These are phyloP conservation scores for Oryza officinalis DNA, from an alignment of 176 grass and related monocot species.

Conservation along the genomic window DNA sequence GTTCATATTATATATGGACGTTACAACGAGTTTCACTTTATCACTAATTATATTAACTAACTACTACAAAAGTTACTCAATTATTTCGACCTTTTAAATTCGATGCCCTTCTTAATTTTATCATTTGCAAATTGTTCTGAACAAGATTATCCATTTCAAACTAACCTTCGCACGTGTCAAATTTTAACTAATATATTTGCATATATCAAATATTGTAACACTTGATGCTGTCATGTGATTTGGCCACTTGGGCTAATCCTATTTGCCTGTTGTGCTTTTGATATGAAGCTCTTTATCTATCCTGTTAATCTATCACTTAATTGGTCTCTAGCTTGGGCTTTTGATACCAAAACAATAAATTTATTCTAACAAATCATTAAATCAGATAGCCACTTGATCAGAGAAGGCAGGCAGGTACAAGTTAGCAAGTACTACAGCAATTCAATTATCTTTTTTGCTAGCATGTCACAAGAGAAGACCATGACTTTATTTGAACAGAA, in stretches of 20 bases:
- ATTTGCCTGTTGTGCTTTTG: constrained; percentile 26
- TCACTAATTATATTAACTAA: too few relatives aligned
- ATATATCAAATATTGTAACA: background rate
- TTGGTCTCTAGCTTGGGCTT: background rate
- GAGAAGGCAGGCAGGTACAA: background rate
- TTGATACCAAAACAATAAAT: background rate
- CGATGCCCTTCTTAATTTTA: too few relatives aligned
- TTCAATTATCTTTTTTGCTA: background rate
- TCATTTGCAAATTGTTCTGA: background rate
- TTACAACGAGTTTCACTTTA: too few relatives aligned
- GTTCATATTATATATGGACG: too few relatives aligned
- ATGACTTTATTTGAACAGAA: background rate
- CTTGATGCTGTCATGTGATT: constrained; percentile 25
- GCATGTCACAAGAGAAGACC: background rate
- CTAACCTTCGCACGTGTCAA: background rate
- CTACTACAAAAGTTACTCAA: too few relatives aligned
- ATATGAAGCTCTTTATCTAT: background rate
- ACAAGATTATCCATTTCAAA: background rate
- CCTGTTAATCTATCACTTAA: background rate
- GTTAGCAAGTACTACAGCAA: background rate
- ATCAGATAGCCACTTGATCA: background rate
- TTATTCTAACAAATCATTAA: background rate
- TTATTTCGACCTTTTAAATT: too few relatives aligned
- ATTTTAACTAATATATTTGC: background rate
- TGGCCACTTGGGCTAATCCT: background rate